phyloP scores from a whole-genome alignment of 2,329 filamentous ascomycete species.

The Thielaviopsis populi region DNA sequence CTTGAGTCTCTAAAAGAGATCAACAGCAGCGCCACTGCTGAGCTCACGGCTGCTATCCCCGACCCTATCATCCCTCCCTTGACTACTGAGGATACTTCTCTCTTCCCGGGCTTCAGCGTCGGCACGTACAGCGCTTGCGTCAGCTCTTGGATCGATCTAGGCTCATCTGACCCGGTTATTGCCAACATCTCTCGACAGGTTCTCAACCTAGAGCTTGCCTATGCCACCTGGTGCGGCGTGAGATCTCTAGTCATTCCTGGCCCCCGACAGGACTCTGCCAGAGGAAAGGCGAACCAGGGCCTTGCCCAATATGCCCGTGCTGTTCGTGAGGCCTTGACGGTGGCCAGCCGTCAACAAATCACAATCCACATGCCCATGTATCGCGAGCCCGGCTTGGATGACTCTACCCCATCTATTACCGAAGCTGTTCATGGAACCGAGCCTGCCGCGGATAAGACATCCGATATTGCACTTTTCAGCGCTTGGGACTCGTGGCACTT shows the following conservation, averaged over 20 bases:
- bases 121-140: constrained; percentile 61
- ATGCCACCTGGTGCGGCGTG: constrained; percentile 88
- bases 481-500: constrained; percentile 91
- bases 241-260: constrained; percentile 70
- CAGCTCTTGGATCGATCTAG: constrained; percentile 89
- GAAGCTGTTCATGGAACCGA: constrained; percentile 21
- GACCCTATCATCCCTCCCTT: constrained; percentile 52
- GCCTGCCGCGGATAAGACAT: constrained; percentile 25
- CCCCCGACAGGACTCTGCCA: constrained; percentile 49
- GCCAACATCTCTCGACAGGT: constrained; percentile 80
- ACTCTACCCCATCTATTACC: constrained; percentile 38
- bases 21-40: constrained; percentile 27
- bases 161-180: constrained; percentile 66
- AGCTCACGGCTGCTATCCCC: constrained; percentile 32
- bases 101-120: constrained; percentile 53
- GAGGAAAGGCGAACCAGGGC: constrained; percentile 34
- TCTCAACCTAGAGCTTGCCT: constrained; percentile 78
- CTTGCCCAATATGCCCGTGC: constrained; percentile 67
- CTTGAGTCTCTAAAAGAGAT: constrained; percentile 31
- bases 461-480: constrained; percentile 54
- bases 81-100: constrained; percentile 61
- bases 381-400: constrained; percentile 48
- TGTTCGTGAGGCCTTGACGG: constrained; percentile 60
- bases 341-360: constrained; percentile 63
- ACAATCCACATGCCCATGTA: constrained; percentile 76